phyloP scores from a whole-genome alignment of 208 protist species.

The Herpetomonas muscarum region DNA sequence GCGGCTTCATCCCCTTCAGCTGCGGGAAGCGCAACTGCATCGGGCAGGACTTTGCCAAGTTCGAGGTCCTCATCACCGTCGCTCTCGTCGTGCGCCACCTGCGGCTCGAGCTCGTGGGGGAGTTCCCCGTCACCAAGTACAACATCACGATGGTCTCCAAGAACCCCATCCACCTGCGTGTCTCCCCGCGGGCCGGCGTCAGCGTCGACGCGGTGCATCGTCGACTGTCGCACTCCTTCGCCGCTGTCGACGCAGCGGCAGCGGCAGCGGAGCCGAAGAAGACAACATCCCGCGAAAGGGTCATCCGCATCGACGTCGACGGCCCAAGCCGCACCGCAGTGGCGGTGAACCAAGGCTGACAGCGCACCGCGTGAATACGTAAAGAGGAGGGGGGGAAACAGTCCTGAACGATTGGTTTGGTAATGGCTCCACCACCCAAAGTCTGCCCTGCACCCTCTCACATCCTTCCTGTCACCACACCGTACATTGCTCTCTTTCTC shows the following conservation, averaged over 20 bases:
- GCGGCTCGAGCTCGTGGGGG: constrained; percentile 24
- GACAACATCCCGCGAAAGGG: too few species aligned
- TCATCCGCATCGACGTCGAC: too few species aligned
- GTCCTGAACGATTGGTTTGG: not conserved
- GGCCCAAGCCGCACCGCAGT: too few species aligned
- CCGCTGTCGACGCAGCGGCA: constrained; percentile 1
- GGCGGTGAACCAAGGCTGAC: too few species aligned
- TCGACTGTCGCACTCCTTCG: constrained; percentile 8
- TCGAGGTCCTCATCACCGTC: constrained; percentile 38
- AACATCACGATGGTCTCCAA: constrained; percentile 42
- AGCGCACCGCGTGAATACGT: too few species aligned
- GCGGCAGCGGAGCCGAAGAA: constrained; percentile 1
- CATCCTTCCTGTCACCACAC: not conserved
- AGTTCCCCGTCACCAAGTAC: constrained; percentile 42
- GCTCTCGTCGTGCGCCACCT: constrained; percentile 37
- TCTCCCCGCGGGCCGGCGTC: constrained; percentile 17
- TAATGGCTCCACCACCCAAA: not conserved
- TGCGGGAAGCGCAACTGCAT: constrained; percentile 46
- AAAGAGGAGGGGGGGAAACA: too few species aligned
- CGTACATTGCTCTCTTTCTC: constrained; percentile 3
- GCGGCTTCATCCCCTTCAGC: constrained; percentile 59
- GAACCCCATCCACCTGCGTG: constrained; percentile 26
- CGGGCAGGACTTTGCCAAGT: constrained; percentile 40
- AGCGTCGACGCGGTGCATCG: constrained; percentile 14
- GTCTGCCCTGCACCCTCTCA: not conserved